Base-by-base conservation (phyloP, 2,329 filamentous ascomycete genomes). In the Pseudogymnoascus sp. region DNA sequence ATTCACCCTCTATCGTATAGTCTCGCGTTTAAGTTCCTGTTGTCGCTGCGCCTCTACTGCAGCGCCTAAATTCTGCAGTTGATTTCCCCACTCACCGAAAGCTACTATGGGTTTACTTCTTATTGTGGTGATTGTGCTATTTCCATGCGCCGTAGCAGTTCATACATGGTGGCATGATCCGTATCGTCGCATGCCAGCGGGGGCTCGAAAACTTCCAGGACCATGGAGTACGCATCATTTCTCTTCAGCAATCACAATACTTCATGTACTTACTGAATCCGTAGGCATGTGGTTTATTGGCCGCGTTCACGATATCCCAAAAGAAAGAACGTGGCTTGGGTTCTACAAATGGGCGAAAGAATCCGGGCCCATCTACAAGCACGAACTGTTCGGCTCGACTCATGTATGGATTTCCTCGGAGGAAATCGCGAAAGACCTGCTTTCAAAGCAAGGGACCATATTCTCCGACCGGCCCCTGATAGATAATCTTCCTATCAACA, bases 351-450 rank as follows among this genome's bases (percentile, higher is more conserved):
- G 76, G 76, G 71, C 71, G 61, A 73, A 76, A 65, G 65, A 70
- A 30, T 78, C 75, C 61, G 76, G 76, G 1, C 75, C 76, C 6
- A 78, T 79, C 59, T 78, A 77, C 64, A 71, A 76, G 65, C 74
- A 72, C 52, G 69, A 76, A 61, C 75, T 77, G 18, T 78, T 79
- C 37, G 76, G 76, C 18, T 71, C 70, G 3, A 70, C 73, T 3
- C 76, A 78, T 62, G 72, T 79, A 48, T 78, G 76, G 76, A 78
- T 79, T 58, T 76, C 76, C 7, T 74, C 73, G 1, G 76, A 78
- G 63, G 61, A 71, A 38, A 67, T 78, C n/a, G 76, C 76, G 21
- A 69, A 75, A 34, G 76, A 79, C 56, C 67, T 79, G 4, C 69
- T 79, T 4, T 71, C 75, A 15, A 71, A 73, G 35, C 67, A 74